Percentiles rank a stretch among this genome's conserved stretches.
These are phyloP conservation scores for Amanita rimosa DNA, from an alignment of 768 basidiomycete genomes.

Conservation along the genomic window DNA sequence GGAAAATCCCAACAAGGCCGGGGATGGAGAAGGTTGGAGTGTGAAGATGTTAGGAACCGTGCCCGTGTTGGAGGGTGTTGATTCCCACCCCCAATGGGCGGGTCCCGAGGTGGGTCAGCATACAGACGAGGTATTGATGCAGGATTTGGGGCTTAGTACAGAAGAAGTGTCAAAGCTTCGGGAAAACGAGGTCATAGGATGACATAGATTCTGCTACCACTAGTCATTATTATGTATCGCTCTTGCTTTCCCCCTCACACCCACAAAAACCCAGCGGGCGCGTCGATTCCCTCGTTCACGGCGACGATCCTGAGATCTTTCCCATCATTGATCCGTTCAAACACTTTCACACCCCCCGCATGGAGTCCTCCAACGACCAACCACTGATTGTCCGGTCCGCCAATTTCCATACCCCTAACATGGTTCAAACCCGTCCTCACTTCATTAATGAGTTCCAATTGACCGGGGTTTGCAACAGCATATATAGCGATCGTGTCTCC, in stretches of 20 bases:
- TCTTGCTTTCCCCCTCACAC: background rate
- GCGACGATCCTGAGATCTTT: slow-evolving; percentile 44
- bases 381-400: slow-evolving; percentile 49
- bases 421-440: slow-evolving; percentile 62
- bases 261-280: slow-evolving; percentile 52
- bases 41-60: slow-evolving; percentile 61
- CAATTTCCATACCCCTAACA: slow-evolving; percentile 57
- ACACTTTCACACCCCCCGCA: slow-evolving; percentile 62
- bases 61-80: slow-evolving; percentile 49
- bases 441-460: slow-evolving; percentile 42
- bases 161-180: slow-evolving; percentile 27
- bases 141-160: slow-evolving; percentile 28
- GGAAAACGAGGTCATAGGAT: slow-evolving; percentile 31
- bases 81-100: slow-evolving; percentile 52
- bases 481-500: slow-evolving; percentile 72
- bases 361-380: slow-evolving; percentile 52
- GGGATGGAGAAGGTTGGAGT: slow-evolving; percentile 33
- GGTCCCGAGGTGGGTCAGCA: slow-evolving; percentile 58
- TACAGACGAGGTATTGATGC: slow-evolving; percentile 36
- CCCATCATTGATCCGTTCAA: slow-evolving; percentile 53
- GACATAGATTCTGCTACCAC: background rate
- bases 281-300: slow-evolving; percentile 27
- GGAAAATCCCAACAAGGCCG: slow-evolving; percentile 14
- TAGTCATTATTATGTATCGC: background rate
- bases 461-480: slow-evolving; percentile 26